Conservation (phyloP, 176 grass and related monocot species). For the Phragmites australis region DNA sequence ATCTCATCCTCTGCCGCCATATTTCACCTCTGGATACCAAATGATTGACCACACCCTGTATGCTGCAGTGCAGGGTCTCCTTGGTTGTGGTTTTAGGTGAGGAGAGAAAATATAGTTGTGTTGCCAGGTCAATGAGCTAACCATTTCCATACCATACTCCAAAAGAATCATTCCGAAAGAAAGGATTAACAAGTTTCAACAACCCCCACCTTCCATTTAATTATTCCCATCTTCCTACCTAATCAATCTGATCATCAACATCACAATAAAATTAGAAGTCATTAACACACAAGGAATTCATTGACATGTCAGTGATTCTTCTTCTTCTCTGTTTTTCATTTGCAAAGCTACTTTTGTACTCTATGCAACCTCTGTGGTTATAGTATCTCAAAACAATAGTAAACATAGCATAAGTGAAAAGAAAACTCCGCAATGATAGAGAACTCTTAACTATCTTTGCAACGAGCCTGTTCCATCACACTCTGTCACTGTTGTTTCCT, state of each 20-base stretch:
- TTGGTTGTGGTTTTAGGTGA: neutral
- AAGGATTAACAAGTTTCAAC: constrained; percentile 12
- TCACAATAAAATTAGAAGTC: neutral
- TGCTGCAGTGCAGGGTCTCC: neutral
- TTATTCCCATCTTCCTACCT: neutral
- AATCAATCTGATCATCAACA: neutral
- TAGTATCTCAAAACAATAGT: neutral
- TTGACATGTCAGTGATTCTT: neutral
- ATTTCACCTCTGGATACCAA: neutral
- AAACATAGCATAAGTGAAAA: neutral
- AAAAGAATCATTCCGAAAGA: neutral
- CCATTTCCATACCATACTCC: constrained; percentile 6
- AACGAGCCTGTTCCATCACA: neutral
- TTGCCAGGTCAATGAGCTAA: neutral
- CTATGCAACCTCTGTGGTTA: neutral
- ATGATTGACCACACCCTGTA: neutral
- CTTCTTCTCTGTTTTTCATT: neutral
- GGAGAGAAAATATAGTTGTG: neutral
- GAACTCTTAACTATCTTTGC: neutral
- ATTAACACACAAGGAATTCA: neutral
- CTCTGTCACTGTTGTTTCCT: neutral
- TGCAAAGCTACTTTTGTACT: neutral
- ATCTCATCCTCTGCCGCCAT: constrained; percentile 11
- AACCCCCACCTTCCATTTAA: neutral
- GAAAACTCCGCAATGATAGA: neutral